These are phyloP conservation scores for Fusarium beomiforme DNA, from an alignment of 2,329 filamentous ascomycete genomes.

Conservation along the genomic window DNA sequence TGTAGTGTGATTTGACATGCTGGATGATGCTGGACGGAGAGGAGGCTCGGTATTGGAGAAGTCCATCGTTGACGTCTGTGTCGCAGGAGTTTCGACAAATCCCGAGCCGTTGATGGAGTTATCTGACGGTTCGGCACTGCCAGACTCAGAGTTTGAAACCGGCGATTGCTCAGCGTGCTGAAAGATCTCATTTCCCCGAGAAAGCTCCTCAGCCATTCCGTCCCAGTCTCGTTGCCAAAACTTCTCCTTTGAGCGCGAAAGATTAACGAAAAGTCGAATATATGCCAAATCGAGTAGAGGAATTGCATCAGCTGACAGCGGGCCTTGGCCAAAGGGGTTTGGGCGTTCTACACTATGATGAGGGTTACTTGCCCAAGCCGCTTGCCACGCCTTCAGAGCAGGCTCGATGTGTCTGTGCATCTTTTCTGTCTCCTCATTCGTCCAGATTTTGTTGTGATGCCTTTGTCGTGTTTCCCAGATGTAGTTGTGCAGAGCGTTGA, in stretches of 20 bases:
- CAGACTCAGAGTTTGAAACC: slow-evolving; percentile 57
- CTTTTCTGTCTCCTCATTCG: slow-evolving; percentile 88
- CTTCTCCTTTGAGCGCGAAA: slow-evolving; percentile 90
- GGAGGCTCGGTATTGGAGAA: slow-evolving; percentile 53
- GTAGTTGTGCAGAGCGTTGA: slow-evolving; percentile 96
- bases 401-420: slow-evolving; percentile 97
- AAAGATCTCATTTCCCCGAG: slow-evolving; percentile 78
- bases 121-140: slow-evolving; percentile 57
- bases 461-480: slow-evolving; percentile 97
- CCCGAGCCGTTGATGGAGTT: slow-evolving; percentile 57
- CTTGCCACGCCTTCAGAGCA: slow-evolving; percentile 92
- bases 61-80: slow-evolving; percentile 60
- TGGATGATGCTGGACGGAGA: slow-evolving; percentile 37
- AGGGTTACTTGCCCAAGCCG: slow-evolving; percentile 88
- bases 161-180: slow-evolving; percentile 76
- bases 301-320: slow-evolving; percentile 89
- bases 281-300: slow-evolving; percentile 92
- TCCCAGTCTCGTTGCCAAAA: slow-evolving; percentile 97
- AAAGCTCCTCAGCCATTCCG: slow-evolving; percentile 87
- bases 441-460: slow-evolving; percentile 90
- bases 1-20: slow-evolving; percentile 55
- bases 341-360: slow-evolving; percentile 85
- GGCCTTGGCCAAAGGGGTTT: slow-evolving; percentile 83
- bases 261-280: slow-evolving; percentile 89
- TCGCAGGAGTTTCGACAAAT: slow-evolving; percentile 62